phyloP scores from a whole-genome alignment of 225 moss, liverwort and hornwort species.

The Neckera pumila region DNA sequence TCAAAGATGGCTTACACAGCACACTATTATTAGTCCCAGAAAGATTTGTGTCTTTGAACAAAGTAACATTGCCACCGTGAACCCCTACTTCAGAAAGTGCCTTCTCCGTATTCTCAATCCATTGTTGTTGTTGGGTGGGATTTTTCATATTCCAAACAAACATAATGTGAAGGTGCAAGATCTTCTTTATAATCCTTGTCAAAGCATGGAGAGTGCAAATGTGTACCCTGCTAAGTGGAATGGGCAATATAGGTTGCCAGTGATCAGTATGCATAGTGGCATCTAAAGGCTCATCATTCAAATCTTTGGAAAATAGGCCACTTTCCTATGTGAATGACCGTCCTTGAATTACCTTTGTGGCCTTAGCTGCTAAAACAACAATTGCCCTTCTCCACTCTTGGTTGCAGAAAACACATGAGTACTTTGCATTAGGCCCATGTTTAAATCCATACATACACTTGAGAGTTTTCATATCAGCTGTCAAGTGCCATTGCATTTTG shows the following conservation, averaged over 20 bases:
- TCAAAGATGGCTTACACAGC: neutral
- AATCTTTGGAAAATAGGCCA: no score
- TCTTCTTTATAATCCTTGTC: neutral
- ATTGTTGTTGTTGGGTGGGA: neutral
- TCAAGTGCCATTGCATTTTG: no score
- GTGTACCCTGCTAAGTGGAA: neutral
- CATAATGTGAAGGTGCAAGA: neutral
- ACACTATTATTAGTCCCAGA: neutral
- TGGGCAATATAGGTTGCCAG: rapidly evolving
- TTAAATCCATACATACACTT: no score
- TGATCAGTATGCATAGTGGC: rapidly evolving
- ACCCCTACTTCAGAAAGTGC: neutral
- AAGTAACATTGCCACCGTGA: neutral
- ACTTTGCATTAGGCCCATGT: no score
- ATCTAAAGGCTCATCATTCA: no score
- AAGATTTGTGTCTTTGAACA: neutral
- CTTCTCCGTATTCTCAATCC: neutral
- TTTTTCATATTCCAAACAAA: neutral
- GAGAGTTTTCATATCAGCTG: rapidly evolving
- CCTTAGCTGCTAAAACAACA: no score
- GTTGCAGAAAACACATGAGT: no score
- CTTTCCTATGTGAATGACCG: no score
- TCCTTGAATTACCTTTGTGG: no score
- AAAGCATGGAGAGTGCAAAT: neutral
- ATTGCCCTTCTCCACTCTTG: rapidly evolving